Conservation (phyloP, 257 asterid species). For the Solanum raphanifolium region DNA sequence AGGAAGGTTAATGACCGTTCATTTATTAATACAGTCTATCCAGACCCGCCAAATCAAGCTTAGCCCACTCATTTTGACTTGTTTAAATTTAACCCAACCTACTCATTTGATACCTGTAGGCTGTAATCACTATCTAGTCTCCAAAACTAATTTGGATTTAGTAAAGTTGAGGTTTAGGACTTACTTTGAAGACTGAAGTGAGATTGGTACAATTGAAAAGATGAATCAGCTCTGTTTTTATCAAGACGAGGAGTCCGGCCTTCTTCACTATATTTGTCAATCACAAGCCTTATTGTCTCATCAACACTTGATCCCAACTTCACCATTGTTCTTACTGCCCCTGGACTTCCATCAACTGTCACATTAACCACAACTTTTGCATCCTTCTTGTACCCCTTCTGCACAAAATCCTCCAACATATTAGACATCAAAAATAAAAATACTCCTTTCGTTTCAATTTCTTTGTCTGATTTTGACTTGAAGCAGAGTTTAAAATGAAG, state of each 20-base stretch:
- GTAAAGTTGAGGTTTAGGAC: constrained; percentile 6
- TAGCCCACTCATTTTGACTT: neutral
- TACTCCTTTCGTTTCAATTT: neutral
- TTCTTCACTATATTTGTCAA: constrained; percentile 43
- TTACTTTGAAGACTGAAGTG: constrained; percentile 66
- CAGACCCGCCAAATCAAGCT: neutral
- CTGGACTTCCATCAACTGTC: constrained; percentile 71
- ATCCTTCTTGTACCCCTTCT: constrained; percentile 42
- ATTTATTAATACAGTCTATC: neutral
- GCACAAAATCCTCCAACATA: neutral
- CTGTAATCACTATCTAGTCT: neutral
- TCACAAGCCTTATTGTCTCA: constrained; percentile 42
- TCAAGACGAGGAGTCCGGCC: constrained; percentile 56
- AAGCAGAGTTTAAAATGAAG: neutral
- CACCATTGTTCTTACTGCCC: constrained; percentile 61
- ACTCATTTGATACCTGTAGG: neutral
- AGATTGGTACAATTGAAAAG: constrained; percentile 47
- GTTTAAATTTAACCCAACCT: neutral
- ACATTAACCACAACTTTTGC: constrained; percentile 68
- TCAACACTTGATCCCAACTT: constrained; percentile 59
- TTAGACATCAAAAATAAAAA: neutral
- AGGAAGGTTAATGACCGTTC: neutral
- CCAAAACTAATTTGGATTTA: neutral
- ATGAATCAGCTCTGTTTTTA: constrained; percentile 24
- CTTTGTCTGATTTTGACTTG: neutral